Percentiles rank a stretch among this genome's conserved stretches.
These are phyloP conservation scores for Trichophyton equinum DNA, from an alignment of 2,329 filamentous ascomycete species.

Conservation along the genomic window DNA sequence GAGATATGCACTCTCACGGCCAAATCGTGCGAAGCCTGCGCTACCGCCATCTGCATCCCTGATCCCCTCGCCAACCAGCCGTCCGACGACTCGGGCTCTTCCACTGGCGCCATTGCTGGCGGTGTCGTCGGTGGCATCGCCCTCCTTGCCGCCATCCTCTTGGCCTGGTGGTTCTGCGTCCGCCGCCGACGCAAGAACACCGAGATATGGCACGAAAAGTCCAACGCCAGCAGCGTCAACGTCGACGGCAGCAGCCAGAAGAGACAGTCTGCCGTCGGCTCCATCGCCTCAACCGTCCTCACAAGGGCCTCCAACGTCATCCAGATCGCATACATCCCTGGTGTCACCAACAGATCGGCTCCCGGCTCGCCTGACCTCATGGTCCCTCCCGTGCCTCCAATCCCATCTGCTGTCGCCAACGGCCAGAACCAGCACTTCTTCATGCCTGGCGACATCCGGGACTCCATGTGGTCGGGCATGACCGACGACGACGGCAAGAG, in stretches of 20 bases:
- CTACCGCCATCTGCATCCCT: slow-evolving; percentile 42
- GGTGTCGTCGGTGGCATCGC: slow-evolving; percentile 76
- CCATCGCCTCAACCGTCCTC: slow-evolving; percentile 87
- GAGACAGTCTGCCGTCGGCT: slow-evolving; percentile 71
- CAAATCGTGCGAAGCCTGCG: slow-evolving; percentile 48
- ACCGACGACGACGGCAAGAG: slow-evolving; percentile 45
- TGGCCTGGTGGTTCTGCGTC: slow-evolving; percentile 79
- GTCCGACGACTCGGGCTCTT: slow-evolving; percentile 40
- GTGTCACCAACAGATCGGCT: slow-evolving; percentile 82
- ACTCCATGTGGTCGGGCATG: slow-evolving; percentile 76
- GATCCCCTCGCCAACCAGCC: slow-evolving; percentile 17
- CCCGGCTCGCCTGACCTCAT: slow-evolving; percentile 69
- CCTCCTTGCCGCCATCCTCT: slow-evolving; percentile 61
- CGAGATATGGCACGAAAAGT: slow-evolving; percentile 44
- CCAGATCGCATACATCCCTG: slow-evolving; percentile 97
- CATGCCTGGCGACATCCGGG: slow-evolving; percentile 75
- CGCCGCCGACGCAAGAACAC: slow-evolving; percentile 58
- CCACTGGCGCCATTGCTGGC: slow-evolving; percentile 76
- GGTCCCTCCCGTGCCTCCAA: slow-evolving; percentile 85
- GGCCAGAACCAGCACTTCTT: slow-evolving; percentile 66
- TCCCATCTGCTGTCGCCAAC: slow-evolving; percentile 49
- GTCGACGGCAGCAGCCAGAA: slow-evolving; percentile 45
- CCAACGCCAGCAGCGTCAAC: slow-evolving; percentile 34
- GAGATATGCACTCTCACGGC: slow-evolving; percentile 49
- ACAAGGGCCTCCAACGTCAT: slow-evolving; percentile 98